Base-by-base conservation (phyloP, 1,139 yeast species). In the Maudiozyma humilis region DNA sequence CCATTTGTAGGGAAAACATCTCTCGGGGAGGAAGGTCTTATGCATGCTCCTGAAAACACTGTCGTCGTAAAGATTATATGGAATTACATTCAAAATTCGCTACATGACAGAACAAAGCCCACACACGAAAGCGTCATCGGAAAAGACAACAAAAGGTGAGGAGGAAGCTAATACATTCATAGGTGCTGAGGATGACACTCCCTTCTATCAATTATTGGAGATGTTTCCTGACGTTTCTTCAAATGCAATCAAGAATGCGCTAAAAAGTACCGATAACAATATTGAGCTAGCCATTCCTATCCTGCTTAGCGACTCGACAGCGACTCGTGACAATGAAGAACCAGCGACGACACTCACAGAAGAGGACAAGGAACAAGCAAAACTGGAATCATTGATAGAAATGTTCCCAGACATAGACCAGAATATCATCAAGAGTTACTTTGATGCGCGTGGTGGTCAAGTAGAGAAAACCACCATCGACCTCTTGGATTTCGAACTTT, bases 201-300 rank as follows among this genome's bases (percentile, higher is more conserved):
- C 23, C 12, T 29, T 43, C 12, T 19, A 25, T 13, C 36, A 35
- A 13, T 34, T 48, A n/a, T 14, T 35, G 15, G 51, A 51, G 27
- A 41, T 59, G 40, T 60, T 59, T 42, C 63, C 63, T 3, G 46
- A 50, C 25, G 40, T 42, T 30, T 34, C 41, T 7, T 37, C 45
- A 2, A 41, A 41, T 2, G 41, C 30, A 10, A 34, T 59, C n/a
- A 15, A 30, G 6, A 43, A 42, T 8, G 53, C 58, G 1, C 32
- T 59, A 5, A 39, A 42, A 18, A 50, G 54, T 30, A 47, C 62
- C 6, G 36, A 50, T 12, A 48, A 49, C 32, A 54, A 60, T 44
- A 15, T 58, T 4, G 55, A 55, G 14, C 39, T 52, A n/a, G 57
- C 63, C 7, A 48, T 56, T 13, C 45, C 57, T 1, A 55, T 59